Conservation (phyloP, 2,329 filamentous ascomycete genomes). For the Chaetomium sp. region DNA sequence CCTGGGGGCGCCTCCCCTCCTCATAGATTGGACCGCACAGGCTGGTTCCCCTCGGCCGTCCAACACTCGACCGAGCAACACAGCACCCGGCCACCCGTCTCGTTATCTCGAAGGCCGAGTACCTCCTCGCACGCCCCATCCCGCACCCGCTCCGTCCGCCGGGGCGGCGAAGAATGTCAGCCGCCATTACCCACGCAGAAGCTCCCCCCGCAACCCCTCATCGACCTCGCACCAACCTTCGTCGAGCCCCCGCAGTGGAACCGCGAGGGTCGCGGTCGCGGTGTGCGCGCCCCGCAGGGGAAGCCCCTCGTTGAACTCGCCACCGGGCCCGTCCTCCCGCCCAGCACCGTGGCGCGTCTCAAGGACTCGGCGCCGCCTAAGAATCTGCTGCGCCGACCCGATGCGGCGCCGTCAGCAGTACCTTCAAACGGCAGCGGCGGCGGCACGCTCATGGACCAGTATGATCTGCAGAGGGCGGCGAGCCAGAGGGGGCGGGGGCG, state of each 20-base stretch:
- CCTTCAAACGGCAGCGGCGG: not conserved
- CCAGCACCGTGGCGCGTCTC: slow-evolving; percentile 8
- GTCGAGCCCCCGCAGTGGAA: slow-evolving; percentile 35
- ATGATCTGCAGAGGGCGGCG: slow-evolving; percentile 3
- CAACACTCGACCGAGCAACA: slow-evolving; percentile 36
- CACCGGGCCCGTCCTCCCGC: slow-evolving; percentile 25
- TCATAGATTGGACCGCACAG: slow-evolving; percentile 26
- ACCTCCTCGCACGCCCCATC: slow-evolving; percentile 22
- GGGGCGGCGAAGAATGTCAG: not conserved
- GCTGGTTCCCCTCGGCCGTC: slow-evolving; percentile 45
- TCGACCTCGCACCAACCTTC: slow-evolving; percentile 34
- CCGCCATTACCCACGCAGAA: slow-evolving; percentile 34
- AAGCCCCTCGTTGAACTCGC: slow-evolving; percentile 33
- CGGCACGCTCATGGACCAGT: slow-evolving; percentile 15
- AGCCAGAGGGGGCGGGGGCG: slow-evolving; percentile 2
- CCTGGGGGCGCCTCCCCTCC: slow-evolving; percentile 27
- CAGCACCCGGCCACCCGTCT: slow-evolving; percentile 7
- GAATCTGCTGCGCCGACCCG: slow-evolving; percentile 22
- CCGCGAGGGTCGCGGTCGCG: slow-evolving; percentile 30
- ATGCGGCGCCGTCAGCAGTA: not conserved
- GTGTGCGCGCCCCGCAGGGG: slow-evolving; percentile 31
- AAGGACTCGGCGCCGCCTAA: slow-evolving; percentile 20
- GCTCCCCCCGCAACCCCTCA: slow-evolving; percentile 27
- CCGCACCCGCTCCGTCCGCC: slow-evolving; percentile 14
- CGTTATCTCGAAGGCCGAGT: slow-evolving; percentile 22